Conservation (phyloP, 495 filamentous ascomycete genomes). For the Daldinia bambusicola region DNA sequence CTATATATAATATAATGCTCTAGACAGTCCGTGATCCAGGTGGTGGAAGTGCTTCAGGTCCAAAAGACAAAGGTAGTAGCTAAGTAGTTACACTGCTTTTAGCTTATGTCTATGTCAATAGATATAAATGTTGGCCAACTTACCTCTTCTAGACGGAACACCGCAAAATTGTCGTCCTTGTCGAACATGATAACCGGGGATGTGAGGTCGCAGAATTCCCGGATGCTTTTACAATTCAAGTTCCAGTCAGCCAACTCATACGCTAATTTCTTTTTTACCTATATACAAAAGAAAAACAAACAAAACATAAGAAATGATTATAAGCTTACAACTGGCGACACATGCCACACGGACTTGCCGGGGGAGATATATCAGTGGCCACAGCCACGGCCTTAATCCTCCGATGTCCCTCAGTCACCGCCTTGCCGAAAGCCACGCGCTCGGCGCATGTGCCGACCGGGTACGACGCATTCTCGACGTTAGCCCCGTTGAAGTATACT, state of each 20-base stretch:
- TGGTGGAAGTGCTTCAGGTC: slow-evolving; percentile 66
- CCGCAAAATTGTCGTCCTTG: slow-evolving; percentile 70
- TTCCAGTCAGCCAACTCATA: not conserved
- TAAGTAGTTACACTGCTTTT: slow-evolving; percentile 41
- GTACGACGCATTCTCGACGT: slow-evolving; percentile 94
- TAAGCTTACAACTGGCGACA: slow-evolving; percentile 66
- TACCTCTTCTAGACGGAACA: slow-evolving; percentile 81
- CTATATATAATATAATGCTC: slow-evolving; percentile 1
- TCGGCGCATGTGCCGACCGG: slow-evolving; percentile 96
- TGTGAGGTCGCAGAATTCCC: slow-evolving; percentile 75
- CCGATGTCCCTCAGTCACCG: slow-evolving; percentile 74
- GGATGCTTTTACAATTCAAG: slow-evolving; percentile 64
- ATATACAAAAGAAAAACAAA: not conserved
- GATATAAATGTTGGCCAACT: slow-evolving; percentile 45
- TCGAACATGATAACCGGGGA: slow-evolving; percentile 94
- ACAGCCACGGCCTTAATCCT: slow-evolving; percentile 87
- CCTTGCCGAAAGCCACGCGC: slow-evolving; percentile 81
- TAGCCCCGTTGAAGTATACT: slow-evolving; percentile 77
- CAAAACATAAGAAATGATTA: not conserved
- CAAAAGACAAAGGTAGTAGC: slow-evolving; percentile 79
- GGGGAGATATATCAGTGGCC: slow-evolving; percentile 77
- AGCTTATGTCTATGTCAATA: slow-evolving; percentile 8
- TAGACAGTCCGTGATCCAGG: slow-evolving; percentile 34
- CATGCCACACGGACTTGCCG: slow-evolving; percentile 81
- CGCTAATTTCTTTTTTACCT: no score